These are phyloP conservation scores for Vigna nakashimae DNA, from an alignment of 306 rosid genomes.

Conservation along the genomic window DNA sequence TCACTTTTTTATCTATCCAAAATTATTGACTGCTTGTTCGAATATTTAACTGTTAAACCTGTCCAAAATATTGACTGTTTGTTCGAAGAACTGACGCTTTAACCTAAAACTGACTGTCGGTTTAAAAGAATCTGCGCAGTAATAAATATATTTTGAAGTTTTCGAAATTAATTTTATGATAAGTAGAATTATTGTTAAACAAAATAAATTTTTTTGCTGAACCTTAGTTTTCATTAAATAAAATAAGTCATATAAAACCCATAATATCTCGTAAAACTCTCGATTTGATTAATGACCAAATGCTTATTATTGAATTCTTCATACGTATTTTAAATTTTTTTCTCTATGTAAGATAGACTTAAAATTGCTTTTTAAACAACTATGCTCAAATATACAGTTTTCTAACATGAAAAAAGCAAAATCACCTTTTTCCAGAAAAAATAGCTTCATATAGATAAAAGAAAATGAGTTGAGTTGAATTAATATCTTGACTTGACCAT, in stretches of 20 bases:
- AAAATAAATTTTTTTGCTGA: neutral
- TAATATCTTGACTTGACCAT: too few relatives aligned
- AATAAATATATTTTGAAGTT: neutral
- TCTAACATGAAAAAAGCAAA: too few relatives aligned
- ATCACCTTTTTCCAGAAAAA: too few relatives aligned
- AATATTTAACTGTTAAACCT: neutral
- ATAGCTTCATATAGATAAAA: too few relatives aligned
- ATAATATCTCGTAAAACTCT: too few relatives aligned
- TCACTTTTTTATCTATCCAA: neutral
- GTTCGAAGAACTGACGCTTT: neutral
- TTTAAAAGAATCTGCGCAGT: neutral
- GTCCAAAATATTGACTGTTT: neutral
- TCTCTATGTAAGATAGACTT: too few relatives aligned
- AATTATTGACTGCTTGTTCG: slow-evolving; percentile 13
- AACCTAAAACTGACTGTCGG: neutral
- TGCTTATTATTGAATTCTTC: too few relatives aligned
- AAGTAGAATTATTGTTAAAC: neutral
- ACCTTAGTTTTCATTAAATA: neutral
- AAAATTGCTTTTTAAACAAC: too few relatives aligned
- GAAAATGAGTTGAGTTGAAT: too few relatives aligned
- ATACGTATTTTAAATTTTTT: too few relatives aligned
- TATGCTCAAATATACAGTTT: too few relatives aligned
- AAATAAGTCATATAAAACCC: neutral
- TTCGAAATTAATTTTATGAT: neutral
- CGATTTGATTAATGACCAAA: too few relatives aligned